Percentiles rank a stretch among this genome's conserved stretches.
These are phyloP conservation scores for Herpetomonas samuelpessoai DNA, from an alignment of 208 protist species.

Conservation along the genomic window DNA sequence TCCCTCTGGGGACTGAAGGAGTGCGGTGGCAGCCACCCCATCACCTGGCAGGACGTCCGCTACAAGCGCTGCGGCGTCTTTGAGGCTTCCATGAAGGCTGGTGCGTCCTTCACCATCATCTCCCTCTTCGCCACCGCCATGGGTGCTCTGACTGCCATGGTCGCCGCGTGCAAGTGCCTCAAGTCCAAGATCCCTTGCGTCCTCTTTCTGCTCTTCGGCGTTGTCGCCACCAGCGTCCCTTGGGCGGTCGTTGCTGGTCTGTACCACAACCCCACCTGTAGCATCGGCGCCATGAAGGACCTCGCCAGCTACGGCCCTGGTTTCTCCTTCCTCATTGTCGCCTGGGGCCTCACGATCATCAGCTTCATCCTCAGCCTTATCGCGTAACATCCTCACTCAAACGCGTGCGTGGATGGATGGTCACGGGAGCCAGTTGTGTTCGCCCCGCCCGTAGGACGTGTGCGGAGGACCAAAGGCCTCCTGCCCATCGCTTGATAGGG, in stretches of 20 bases:
- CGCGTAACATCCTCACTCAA: conserved; percentile 6
- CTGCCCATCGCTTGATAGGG: not conserved
- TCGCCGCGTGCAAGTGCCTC: conserved; percentile 27
- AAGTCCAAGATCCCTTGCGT: conserved; percentile 19
- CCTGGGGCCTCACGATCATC: conserved; percentile 21
- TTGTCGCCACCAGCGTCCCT: conserved; percentile 20
- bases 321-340: conserved; percentile 31
- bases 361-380: conserved; percentile 26
- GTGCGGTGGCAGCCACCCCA: conserved; percentile 20
- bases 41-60: conserved; percentile 24
- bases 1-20: conserved; percentile 27
- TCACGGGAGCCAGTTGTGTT: too few relatives aligned
- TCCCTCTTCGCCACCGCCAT: conserved; percentile 1
- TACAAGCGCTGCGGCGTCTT: conserved; percentile 26
- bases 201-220: conserved; percentile 24
- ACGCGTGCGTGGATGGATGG: too few relatives aligned
- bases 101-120: conserved; percentile 26
- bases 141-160: not conserved
- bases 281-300: conserved; percentile 15
- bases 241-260: conserved; percentile 22
- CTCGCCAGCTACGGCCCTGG: conserved; percentile 20
- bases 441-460: not conserved
- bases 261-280: conserved; percentile 33
- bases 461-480: too few relatives aligned
- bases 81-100: conserved; percentile 30